Conservation (phyloP, 345 rosid species). For the Brassica incana region DNA sequence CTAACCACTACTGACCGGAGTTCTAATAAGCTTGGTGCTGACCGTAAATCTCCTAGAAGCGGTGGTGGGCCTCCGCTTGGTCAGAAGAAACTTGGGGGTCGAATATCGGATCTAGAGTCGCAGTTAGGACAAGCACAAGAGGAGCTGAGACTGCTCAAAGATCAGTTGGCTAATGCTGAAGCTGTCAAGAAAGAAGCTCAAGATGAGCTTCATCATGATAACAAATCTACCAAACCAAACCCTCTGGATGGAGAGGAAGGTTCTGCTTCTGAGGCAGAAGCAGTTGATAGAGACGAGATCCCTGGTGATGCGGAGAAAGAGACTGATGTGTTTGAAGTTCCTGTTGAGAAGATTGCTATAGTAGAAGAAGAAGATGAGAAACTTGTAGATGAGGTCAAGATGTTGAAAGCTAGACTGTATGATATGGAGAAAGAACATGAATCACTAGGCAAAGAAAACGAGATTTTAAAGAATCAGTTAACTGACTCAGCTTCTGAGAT, state of each 20-base stretch:
- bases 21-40: conserved; percentile 62
- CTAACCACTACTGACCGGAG: conserved; percentile 59
- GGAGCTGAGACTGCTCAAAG: conserved; percentile 75
- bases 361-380: conserved; percentile 42
- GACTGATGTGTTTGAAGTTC: conserved; percentile 77
- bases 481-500: conserved; percentile 43
- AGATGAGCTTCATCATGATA: conserved; percentile 53
- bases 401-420: conserved; percentile 55
- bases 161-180: conserved; percentile 75
- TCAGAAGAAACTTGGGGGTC: conserved; percentile 80
- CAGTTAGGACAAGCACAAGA: conserved; percentile 92
- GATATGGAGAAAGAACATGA: conserved; percentile 62
- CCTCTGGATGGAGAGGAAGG: conserved; percentile 18
- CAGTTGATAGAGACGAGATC: conserved; percentile 43
- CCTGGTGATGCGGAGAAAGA: conserved; percentile 50
- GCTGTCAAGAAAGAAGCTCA: conserved; percentile 84
- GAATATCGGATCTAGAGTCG: conserved; percentile 82
- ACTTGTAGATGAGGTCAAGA: conserved; percentile 53
- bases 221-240: conserved; percentile 49
- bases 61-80: conserved; percentile 19
- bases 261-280: conserved; percentile 30
- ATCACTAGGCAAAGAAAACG: conserved; percentile 49
- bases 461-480: conserved; percentile 57
- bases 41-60: conserved; percentile 81
- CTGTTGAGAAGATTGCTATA: conserved; percentile 47